Evolutionary conservation across 192 early-diverging fungal genomes (phyloP).

Genomic region (Phlyctochytrium bullatum): DNA sequence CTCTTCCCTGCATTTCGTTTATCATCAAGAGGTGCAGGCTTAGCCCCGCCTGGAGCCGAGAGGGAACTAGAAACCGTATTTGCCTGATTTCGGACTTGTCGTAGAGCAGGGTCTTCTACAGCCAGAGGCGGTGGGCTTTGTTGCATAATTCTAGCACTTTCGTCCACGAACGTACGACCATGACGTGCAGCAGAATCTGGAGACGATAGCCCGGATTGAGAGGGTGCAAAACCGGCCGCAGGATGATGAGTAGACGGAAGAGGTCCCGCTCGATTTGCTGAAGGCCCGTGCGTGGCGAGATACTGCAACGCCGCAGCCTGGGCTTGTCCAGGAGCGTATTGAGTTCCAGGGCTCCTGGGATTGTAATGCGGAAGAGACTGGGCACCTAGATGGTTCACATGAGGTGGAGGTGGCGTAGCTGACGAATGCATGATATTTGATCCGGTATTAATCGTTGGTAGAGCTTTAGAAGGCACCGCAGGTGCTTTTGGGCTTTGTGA

Average conservation of each 20-base stretch:
- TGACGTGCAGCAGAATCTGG: background rate
- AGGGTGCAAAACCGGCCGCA: background rate
- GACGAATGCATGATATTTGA: no score
- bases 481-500: no score
- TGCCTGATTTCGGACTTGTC: background rate
- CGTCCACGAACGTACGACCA: slow-evolving; percentile 39
- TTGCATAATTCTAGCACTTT: slow-evolving; percentile 47
- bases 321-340: slow-evolving; percentile 1
- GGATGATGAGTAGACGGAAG: background rate
- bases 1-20: slow-evolving; percentile 16
- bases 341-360: no score
- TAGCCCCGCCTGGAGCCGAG: background rate
- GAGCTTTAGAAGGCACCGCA: no score
- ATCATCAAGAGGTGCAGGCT: background rate
- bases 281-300: background rate
- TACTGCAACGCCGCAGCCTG: slow-evolving; percentile 6
- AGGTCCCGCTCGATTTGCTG: background rate
- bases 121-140: slow-evolving; percentile 36
- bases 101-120: slow-evolving; percentile 9
- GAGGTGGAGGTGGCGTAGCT: no score
- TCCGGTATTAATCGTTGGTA: no score
- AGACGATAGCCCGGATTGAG: background rate
- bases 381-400: no score
- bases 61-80: background rate
- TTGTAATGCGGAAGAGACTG: no score